A percentile compares a stretch with the other conserved stretches of the same genome.
Conservation (phyloP, 2,329 filamentous ascomycete genomes). For the Hymenoscyphus fructigenus region DNA sequence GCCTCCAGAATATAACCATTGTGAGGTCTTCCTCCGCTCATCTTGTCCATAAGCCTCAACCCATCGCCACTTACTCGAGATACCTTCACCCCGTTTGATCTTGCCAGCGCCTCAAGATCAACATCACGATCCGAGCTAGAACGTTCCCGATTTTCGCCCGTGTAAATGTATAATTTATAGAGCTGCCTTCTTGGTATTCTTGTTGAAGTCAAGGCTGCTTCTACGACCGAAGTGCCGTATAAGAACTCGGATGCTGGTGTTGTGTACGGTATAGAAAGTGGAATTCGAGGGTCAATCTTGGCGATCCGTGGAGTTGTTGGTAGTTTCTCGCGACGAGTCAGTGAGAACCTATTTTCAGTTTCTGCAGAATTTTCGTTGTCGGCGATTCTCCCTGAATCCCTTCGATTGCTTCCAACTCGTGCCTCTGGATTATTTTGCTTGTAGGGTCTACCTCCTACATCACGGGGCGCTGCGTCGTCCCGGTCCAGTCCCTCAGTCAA, state of each 20-base stretch:
- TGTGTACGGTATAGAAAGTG: conserved; percentile 60
- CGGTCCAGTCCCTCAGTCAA: not conserved
- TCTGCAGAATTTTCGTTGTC: not conserved
- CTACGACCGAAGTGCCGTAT: conserved; percentile 79
- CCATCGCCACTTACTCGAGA: conserved; percentile 59
- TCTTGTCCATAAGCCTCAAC: conserved; percentile 74
- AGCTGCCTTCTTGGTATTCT: conserved; percentile 61
- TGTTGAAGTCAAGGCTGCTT: conserved; percentile 68
- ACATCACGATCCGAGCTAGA: conserved; percentile 47
- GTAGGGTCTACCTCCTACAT: not conserved
- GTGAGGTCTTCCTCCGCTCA: conserved; percentile 79
- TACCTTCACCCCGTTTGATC: conserved; percentile 51
- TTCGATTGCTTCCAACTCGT: not conserved
- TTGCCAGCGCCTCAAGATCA: conserved; percentile 48
- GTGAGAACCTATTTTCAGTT: not conserved
- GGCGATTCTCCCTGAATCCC: no score
- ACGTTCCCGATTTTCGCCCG: conserved; percentile 54
- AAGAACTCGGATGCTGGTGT: conserved; percentile 90
- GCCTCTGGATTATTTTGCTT: not conserved
- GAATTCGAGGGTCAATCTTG: conserved; percentile 28
- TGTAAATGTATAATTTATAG: conserved; percentile 81
- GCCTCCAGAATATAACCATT: conserved; percentile 88
- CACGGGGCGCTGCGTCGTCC: not conserved
- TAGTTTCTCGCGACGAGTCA: not conserved
- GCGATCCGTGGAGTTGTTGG: not conserved